Evolutionary conservation across 2,329 filamentous ascomycete species (phyloP), one percentile per base, ranked within the genome.

Genomic region (Colletotrichum sansevieriae): DNA sequence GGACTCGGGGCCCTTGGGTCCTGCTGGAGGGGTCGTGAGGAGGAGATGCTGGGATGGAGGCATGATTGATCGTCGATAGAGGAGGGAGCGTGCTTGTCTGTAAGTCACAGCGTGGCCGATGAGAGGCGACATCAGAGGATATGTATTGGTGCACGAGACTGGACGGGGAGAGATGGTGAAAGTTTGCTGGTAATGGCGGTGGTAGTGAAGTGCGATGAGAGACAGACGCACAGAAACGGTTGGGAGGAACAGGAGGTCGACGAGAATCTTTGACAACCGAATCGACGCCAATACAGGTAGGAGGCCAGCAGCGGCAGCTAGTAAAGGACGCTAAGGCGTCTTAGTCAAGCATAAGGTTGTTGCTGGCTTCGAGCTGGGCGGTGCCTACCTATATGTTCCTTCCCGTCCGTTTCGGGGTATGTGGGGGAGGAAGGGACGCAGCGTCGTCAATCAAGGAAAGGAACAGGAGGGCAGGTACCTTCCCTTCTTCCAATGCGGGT

Each of bases 371-470:
- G 62, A 15, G 20, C 22, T 22, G 22, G 22, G 22, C 4, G 22
- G 22, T 22, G 22, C 22, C 22, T 22, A 18, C 54, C 47, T 47
- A 11, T 47, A 46, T 63, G 47, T 63, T 49, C 35, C 62, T 65
- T 68, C 62, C 65, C 65, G 62, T 60, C 62, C 43, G 65, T 68
- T 65, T 68, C 65, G 65, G 62, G 55, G 65, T 60, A 68, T 68
- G 65, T 55, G 47, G 61, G 37, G 47, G 54, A 39, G 33, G 47
- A 51, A 37, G 33, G 61, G 44, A 47, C 47, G 58, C 46, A 25
- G n/a, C 44, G 58, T 52, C 47, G 33, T 62, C 51, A 20, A 20
- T 44, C 9, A 52, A 18, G 58, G 58, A 22, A 25, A 43, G 37
- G 46, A 52, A 52, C 25, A 20, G 22, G 18, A 33, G 46, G 2